Conservation (phyloP, 495 filamentous ascomycete species). For the Glarea lozoyensis region DNA sequence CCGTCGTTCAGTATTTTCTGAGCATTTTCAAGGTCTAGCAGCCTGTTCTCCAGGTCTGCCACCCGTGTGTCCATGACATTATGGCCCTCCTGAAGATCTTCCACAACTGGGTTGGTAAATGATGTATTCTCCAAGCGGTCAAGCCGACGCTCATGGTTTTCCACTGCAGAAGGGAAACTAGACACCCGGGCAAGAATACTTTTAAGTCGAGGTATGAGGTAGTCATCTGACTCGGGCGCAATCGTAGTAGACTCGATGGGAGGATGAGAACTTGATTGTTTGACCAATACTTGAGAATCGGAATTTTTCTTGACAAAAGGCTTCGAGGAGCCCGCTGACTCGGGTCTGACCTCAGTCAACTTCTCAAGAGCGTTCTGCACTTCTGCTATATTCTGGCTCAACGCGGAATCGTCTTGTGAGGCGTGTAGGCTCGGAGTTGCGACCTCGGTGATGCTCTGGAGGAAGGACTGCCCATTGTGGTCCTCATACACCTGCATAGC, state of each 20-base stretch:
- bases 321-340: not conserved
- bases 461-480: conserved; percentile 8
- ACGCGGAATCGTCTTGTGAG: conserved; percentile 11
- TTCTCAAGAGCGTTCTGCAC: conserved; percentile 13
- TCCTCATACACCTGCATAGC: conserved; percentile 19
- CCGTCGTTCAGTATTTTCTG: conserved; percentile 33
- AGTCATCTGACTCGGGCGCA: not conserved
- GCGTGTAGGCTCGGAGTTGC: conserved; percentile 14
- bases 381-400: conserved; percentile 11
- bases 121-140: conserved; percentile 52
- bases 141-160: conserved; percentile 42
- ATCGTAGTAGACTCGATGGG: not conserved
- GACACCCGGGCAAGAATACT: conserved; percentile 9
- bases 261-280: conserved; percentile 11
- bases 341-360: conserved; percentile 4
- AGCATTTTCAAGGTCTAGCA: conserved; percentile 49
- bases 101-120: conserved; percentile 43
- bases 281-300: conserved; percentile 3
- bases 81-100: conserved; percentile 50
- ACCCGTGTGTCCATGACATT: conserved; percentile 49
- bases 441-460: conserved; percentile 20
- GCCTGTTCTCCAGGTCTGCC: conserved; percentile 50
- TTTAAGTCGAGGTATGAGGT: conserved; percentile 10
- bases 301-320: not conserved
- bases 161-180: conserved; percentile 10